Evolutionary conservation across 768 basidiomycete genomes (phyloP).

Genomic region (Leccinum truebloodii): DNA sequence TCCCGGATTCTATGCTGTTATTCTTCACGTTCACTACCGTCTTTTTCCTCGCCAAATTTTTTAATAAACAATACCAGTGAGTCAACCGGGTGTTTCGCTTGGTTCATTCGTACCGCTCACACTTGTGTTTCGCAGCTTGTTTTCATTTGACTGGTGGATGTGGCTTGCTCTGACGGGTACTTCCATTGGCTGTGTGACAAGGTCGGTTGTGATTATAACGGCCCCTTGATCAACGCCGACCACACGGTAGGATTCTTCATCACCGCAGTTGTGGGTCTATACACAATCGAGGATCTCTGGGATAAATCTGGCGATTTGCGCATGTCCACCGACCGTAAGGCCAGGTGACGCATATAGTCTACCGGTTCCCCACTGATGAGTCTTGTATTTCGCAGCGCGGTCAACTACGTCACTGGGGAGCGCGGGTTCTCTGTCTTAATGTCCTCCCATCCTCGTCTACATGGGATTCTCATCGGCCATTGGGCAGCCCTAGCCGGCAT

Average conservation of each 20-base stretch:
- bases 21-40: no score
- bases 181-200: no score
- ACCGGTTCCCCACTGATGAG: conserved; percentile 13
- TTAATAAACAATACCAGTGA: no score
- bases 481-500: no score
- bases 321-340: conserved; percentile 76
- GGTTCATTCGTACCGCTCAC: no score
- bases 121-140: no score
- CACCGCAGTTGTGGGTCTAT: conserved; percentile 90
- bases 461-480: conserved; percentile 59
- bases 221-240: neutral
- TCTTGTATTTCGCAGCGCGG: conserved; percentile 56
- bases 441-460: conserved; percentile 91
- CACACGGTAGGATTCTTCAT: conserved; percentile 86
- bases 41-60: no score
- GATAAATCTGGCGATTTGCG: conserved; percentile 95
- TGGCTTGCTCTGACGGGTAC: no score
- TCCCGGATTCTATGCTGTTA: no score
- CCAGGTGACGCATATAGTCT: neutral
- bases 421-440: conserved; percentile 83
- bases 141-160: no score
- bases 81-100: no score
- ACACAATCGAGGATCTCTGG: conserved; percentile 98
- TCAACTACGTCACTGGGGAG: conserved; percentile 89
- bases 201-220: no score